These are phyloP conservation scores for Geotrichum europaeum DNA, from an alignment of 1,139 yeast species.

Conservation along the genomic window DNA sequence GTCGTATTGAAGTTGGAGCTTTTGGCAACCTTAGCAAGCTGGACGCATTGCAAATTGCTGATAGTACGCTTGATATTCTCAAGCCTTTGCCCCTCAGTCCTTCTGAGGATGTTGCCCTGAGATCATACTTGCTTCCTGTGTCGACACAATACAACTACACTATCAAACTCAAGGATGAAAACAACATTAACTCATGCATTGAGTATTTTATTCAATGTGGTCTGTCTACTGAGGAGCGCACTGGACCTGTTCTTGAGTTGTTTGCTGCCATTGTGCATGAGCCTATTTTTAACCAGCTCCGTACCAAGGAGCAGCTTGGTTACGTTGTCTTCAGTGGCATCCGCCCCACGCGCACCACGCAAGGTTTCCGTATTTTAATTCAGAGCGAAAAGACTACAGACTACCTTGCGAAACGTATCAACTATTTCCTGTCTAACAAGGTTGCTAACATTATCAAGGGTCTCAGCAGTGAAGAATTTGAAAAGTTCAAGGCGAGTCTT, in stretches of 20 bases:
- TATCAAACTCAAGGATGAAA: slow-evolving; percentile 50
- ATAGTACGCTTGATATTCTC: slow-evolving; percentile 37
- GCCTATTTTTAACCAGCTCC: slow-evolving; percentile 80
- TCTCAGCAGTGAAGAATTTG: slow-evolving; percentile 58
- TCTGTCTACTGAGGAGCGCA: slow-evolving; percentile 33
- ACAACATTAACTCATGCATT: slow-evolving; percentile 78
- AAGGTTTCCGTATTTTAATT: slow-evolving; percentile 71
- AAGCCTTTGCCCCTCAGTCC: slow-evolving; percentile 23
- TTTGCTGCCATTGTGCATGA: slow-evolving; percentile 69
- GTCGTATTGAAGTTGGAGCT: slow-evolving; percentile 64
- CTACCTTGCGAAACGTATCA: slow-evolving; percentile 73
- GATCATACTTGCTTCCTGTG: slow-evolving; percentile 47
- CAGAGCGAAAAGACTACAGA: slow-evolving; percentile 79
- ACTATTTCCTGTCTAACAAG: slow-evolving; percentile 48
- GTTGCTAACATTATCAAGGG: slow-evolving; percentile 35
- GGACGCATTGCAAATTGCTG: slow-evolving; percentile 49
- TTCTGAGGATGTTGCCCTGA: slow-evolving; percentile 42
- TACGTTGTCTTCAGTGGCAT: slow-evolving; percentile 82
- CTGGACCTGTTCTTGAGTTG: slow-evolving; percentile 53
- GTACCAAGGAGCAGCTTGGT: slow-evolving; percentile 91
- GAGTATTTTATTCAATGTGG: slow-evolving; percentile 73
- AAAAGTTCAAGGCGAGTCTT: slow-evolving; percentile 63
- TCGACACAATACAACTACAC: slow-evolving; percentile 47
- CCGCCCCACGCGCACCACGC: slow-evolving; percentile 61
- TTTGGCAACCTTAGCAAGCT: slow-evolving; percentile 66